Evolutionary conservation across 2,329 filamentous ascomycete species (phyloP).

Genomic region (Penicillium sp.): DNA sequence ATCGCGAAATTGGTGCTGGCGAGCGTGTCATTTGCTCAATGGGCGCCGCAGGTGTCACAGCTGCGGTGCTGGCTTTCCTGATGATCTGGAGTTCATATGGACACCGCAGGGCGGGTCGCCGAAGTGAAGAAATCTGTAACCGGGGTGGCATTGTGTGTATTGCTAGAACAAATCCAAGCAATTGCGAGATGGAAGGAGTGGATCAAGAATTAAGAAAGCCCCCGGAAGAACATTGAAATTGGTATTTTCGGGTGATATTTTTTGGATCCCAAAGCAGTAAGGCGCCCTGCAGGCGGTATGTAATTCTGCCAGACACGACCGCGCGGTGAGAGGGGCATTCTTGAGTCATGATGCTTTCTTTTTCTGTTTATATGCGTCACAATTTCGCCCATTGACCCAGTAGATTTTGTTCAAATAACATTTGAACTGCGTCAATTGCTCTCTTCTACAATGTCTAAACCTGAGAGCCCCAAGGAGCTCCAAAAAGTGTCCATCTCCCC

Average conservation of each 20-base stretch:
- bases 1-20: slow-evolving; percentile 49
- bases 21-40: slow-evolving; percentile 50
- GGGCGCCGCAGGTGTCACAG: slow-evolving; percentile 54
- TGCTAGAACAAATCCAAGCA: slow-evolving; percentile 3
- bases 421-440: neutral
- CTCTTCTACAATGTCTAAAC: slow-evolving; percentile 24
- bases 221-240: slow-evolving; percentile 8
- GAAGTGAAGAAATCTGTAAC: slow-evolving; percentile 45
- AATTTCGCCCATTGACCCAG: neutral
- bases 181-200: slow-evolving; percentile 9
- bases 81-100: slow-evolving; percentile 41
- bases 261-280: slow-evolving; percentile 19
- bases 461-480: slow-evolving; percentile 25
- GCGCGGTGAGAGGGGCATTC: slow-evolving; percentile 13
- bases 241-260: slow-evolving; percentile 24
- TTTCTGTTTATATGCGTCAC: neutral
- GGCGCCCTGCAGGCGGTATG: slow-evolving; percentile 11
- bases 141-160: slow-evolving; percentile 54
- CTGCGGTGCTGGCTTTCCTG: slow-evolving; percentile 44
- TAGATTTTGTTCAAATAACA: neutral
- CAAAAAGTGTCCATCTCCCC: slow-evolving; percentile 48
- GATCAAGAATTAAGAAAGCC: slow-evolving; percentile 11
- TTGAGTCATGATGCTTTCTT: slow-evolving; percentile 1
- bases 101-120: slow-evolving; percentile 37
- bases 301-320: slow-evolving; percentile 17